Evolutionary conservation across 2,329 filamentous ascomycete genomes (phyloP).

Genomic region (Aureobasidium sp.): DNA sequence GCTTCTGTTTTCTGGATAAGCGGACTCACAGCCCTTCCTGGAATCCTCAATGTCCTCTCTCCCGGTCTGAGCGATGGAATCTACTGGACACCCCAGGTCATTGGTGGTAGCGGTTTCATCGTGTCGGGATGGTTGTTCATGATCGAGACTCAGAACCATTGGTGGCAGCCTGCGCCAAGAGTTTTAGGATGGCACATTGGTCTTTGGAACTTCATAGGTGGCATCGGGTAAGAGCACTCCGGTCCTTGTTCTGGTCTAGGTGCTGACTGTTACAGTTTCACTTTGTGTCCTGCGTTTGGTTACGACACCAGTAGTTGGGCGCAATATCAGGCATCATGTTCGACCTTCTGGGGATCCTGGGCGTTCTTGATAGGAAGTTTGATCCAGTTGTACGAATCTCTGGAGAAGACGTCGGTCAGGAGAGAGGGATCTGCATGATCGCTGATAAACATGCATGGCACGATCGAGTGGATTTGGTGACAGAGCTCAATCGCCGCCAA

Average conservation of each 20-base stretch:
- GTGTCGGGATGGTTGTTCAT: slow-evolving; percentile 54
- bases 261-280: slow-evolving; percentile 40
- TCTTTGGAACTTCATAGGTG: slow-evolving; percentile 58
- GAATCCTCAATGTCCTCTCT: slow-evolving; percentile 47
- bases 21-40: slow-evolving; percentile 54
- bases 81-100: slow-evolving; percentile 57
- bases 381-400: slow-evolving; percentile 27
- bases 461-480: not conserved
- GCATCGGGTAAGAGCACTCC: slow-evolving; percentile 45
- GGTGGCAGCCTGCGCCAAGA: slow-evolving; percentile 52
- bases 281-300: slow-evolving; percentile 25
- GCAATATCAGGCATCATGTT: slow-evolving; percentile 22
- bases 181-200: slow-evolving; percentile 63
- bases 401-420: slow-evolving; percentile 25
- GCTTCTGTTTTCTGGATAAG: slow-evolving; percentile 60
- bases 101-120: slow-evolving; percentile 58
- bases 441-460: not conserved
- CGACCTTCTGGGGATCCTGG: slow-evolving; percentile 26
- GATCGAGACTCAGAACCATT: slow-evolving; percentile 58
- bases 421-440: slow-evolving; percentile 3
- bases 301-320: slow-evolving; percentile 23
- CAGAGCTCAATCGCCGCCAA: not conserved
- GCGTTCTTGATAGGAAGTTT: slow-evolving; percentile 26
- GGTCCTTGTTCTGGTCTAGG: not conserved
- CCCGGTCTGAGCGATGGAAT: slow-evolving; percentile 45